A percentile compares a stretch with the other conserved stretches of the same genome.
phyloP scores from a whole-genome alignment of 768 basidiomycete species.

The Panaeolus papilionaceus region DNA sequence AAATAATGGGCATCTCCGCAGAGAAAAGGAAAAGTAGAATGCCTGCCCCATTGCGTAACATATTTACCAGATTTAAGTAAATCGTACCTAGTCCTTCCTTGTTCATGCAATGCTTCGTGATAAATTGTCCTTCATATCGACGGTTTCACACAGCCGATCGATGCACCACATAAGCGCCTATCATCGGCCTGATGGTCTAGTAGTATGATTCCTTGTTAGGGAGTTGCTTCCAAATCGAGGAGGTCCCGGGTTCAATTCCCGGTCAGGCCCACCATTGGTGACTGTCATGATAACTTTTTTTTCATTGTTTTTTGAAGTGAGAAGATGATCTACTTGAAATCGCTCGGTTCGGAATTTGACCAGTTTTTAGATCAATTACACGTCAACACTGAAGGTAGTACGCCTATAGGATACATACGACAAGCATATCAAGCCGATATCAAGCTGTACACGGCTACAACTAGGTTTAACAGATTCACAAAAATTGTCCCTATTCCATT shows the following conservation, averaged over 20 bases:
- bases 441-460: no score
- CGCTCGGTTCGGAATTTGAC: no score
- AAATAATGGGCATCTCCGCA: constrained; percentile 12
- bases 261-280: constrained; percentile 57
- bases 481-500: no score
- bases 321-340: no score
- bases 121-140: neutral
- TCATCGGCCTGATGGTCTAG: constrained; percentile 46
- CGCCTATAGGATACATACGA: no score
- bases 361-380: no score
- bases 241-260: constrained; percentile 90
- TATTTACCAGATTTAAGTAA: constrained; percentile 53
- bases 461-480: no score
- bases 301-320: neutral
- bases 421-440: no score
- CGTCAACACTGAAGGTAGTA: no score
- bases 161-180: neutral
- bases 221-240: constrained; percentile 53
- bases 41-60: constrained; percentile 52
- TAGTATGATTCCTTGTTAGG: constrained; percentile 53
- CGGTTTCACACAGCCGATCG: neutral
- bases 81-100: neutral
- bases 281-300: neutral
- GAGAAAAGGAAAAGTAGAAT: constrained; percentile 44
- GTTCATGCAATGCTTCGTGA: no score